Evolutionary conservation across 2,329 filamentous ascomycete genomes (phyloP), one percentile per base, ranked within the genome.

Genomic region (Pseudocercospora ulei): DNA sequence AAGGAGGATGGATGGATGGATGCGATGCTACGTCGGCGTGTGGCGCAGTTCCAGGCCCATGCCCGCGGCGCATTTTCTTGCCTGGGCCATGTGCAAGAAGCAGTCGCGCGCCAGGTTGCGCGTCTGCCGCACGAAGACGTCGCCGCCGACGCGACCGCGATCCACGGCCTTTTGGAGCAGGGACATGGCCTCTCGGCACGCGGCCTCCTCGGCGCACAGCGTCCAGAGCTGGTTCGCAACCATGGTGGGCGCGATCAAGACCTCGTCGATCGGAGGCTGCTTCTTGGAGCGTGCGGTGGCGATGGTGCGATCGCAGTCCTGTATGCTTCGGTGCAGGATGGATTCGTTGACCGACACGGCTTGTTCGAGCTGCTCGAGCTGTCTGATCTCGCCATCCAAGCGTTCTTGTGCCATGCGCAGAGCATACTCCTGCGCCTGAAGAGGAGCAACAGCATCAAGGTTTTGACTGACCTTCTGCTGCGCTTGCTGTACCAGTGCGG

Each of bases 181-280:
- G 56, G 90, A 93, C 47, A 96, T 76, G 2, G 85, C 82, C 58
- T 95, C 88, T 19, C 80, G 81, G 31, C 93, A 73, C 2, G 82
- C 86, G 49, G 80, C 73, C 64, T 95, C 88, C 58, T 98, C 90
- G 1, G 86, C 85, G 17, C 87, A 83, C 1, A 92, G 69, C 31
- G 79, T 78, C 62, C 96, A 98, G 13, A 98, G 66, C 66, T 98
- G 90, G 49, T 88, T 87, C 0, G 82, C 84, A 3, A 95, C 90
- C 1, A 95, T 80, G 0, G 85, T 95, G 1, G 88, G 86, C 2
- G 87, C 85, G n/a, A 95, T 84, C 2, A 98, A 69, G 20, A 96
- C 72, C 44, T 93, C 86, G 59, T 98, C 90, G 33, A 96, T 80
- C 31, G 79, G 75, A 0, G 87, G 86, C 1, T 78, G 72, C 25